Evolutionary conservation across 495 filamentous ascomycete species (phyloP).

Genomic region (Penicillium antarcticum): DNA sequence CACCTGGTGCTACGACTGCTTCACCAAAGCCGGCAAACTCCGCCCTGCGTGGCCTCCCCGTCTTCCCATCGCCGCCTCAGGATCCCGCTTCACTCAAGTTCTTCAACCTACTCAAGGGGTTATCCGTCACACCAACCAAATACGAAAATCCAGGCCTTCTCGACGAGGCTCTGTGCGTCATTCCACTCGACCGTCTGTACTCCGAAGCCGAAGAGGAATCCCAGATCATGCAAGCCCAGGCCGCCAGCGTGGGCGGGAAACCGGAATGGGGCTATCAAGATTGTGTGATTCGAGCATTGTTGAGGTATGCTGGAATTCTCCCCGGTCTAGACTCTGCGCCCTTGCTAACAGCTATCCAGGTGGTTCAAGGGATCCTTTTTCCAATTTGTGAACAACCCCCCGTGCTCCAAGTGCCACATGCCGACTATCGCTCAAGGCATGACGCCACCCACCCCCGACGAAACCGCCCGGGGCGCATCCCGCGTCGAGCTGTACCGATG

Average conservation of each 20-base stretch:
- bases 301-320: conserved; percentile 51
- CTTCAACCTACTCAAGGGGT: conserved; percentile 72
- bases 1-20: conserved; percentile 27
- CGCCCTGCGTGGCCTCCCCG: conserved; percentile 66
- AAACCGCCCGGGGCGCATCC: conserved; percentile 79
- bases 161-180: conserved; percentile 82
- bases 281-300: conserved; percentile 85
- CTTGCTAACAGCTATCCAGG: conserved; percentile 44
- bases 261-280: conserved; percentile 98
- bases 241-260: conserved; percentile 76
- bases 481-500: conserved; percentile 89
- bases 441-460: conserved; percentile 81
- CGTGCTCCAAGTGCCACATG: conserved; percentile 72
- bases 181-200: conserved; percentile 92
- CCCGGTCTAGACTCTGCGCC: conserved; percentile 5
- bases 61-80: conserved; percentile 74
- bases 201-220: conserved; percentile 90
- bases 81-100: conserved; percentile 77
- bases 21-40: conserved; percentile 55
- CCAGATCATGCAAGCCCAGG: conserved; percentile 80
- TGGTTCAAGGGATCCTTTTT: conserved; percentile 98
- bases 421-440: conserved; percentile 81
- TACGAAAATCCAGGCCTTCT: conserved; percentile 97
- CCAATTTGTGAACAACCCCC: conserved; percentile 92
- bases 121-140: conserved; percentile 81